Evolutionary conservation across 176 grass and related monocot genomes (phyloP).

Genomic region (Bonia amplexicaulis): DNA sequence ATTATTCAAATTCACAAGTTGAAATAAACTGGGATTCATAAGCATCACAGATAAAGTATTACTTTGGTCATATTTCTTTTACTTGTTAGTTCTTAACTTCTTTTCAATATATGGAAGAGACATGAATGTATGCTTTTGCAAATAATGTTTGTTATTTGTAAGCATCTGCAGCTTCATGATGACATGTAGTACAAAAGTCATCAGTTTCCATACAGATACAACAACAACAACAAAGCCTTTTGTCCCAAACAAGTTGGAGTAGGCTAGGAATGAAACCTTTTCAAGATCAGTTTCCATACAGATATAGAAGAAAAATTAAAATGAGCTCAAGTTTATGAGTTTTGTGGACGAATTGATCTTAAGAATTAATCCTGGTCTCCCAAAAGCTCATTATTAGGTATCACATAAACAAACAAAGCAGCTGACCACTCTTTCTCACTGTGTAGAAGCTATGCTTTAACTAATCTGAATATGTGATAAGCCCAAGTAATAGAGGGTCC

Average conservation of each 20-base stretch:
- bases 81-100: not conserved
- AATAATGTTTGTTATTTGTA: not conserved
- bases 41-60: not conserved
- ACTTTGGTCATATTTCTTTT: not conserved
- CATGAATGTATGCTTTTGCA: not conserved
- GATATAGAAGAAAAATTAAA: not conserved
- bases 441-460: not conserved
- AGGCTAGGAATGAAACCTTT: too few relatives aligned
- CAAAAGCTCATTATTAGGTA: not conserved
- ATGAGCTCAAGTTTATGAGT: not conserved
- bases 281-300: not conserved
- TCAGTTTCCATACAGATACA: not conserved
- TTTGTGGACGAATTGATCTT: not conserved
- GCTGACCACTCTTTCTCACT: not conserved
- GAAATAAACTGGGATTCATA: not conserved
- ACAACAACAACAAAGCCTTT: too few relatives aligned
- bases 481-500: not conserved
- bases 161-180: not conserved
- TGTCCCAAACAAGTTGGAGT: too few relatives aligned
- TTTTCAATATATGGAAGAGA: not conserved
- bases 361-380: not conserved
- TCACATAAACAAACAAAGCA: not conserved
- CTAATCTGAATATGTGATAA: not conserved
- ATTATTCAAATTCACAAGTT: not conserved
- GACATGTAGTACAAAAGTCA: not conserved